Base-by-base conservation (phyloP, 2,329 filamentous ascomycete species). In the Alternaria gansuensis region DNA sequence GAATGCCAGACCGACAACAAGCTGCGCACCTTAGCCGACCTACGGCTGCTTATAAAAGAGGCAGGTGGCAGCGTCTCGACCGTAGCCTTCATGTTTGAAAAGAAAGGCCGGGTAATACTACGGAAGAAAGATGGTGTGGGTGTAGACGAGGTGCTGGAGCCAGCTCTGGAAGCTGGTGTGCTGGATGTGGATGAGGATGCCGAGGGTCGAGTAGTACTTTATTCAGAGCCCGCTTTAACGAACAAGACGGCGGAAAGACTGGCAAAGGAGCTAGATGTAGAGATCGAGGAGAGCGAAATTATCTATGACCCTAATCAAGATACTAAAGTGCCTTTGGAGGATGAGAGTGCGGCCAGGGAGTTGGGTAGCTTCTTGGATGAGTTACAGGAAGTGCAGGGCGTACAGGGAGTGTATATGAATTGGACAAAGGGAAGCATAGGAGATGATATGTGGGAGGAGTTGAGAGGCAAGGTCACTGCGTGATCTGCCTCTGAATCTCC, bases 1-100 rank as follows among this genome's bases (percentile, higher is more conserved):
- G 93, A 97, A 69, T 88, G 90, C 69, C 90, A 95, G 77, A 94
- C 92, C 4, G 93, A 97, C 70, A 92, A 87, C 76, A 93, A 90
- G 76, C 82, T 84, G 39, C 87, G 91, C 31, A 87, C 88, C 7
- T 77, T 96, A 45, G 86, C 90, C 69, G 91, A 96, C 53, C 77
- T 98, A 50, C 87, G 90, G 53, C 71, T 83, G 49, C 79, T 90
- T 2, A 83, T 96, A 54, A 96, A 93, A 75, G 87, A 88, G 59
- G 80, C 83, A 50, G 89, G 89, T 17, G 95, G 90, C 5, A 86
- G 83, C 2, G 80, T 87, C 2, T 90, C 91, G 6, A 87, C 93
- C 0, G 92, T 91, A 11, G 87, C 86, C 7, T 98, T 94, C 78
- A 84, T 96, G 70, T 99, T 99, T 75, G 85, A 91, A 55, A 90